A percentile compares a stretch with the other conserved stretches of the same genome.
Evolutionary conservation across 306 rosid genomes (phyloP).

Genomic region (Senna tora): DNA sequence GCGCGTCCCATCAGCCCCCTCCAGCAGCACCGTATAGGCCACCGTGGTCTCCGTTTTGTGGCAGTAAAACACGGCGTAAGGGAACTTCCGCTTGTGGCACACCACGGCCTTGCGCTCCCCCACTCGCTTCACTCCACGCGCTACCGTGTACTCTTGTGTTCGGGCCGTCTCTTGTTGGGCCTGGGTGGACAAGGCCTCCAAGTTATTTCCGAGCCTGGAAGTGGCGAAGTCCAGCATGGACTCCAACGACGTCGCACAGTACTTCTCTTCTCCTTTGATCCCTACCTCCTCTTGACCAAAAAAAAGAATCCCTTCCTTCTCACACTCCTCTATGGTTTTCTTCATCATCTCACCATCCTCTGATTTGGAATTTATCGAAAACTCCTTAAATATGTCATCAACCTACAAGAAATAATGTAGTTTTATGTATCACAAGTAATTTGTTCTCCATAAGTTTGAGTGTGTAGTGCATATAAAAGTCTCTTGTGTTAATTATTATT

Average conservation of each 20-base stretch:
- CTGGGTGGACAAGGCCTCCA: conserved; percentile 63
- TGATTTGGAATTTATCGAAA: conserved; percentile 52
- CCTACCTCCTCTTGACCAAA: too few species aligned
- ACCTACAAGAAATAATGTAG: conserved; percentile 31
- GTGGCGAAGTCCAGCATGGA: conserved; percentile 81
- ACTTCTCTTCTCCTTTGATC: conserved; percentile 65
- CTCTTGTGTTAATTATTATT: too few species aligned
- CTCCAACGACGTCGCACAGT: conserved; percentile 85
- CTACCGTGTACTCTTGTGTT: conserved; percentile 51
- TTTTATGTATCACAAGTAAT: too few species aligned
- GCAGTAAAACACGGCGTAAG: conserved; percentile 79
- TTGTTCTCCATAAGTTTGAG: too few species aligned
- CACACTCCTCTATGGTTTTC: conserved; percentile 64
- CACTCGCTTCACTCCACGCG: conserved; percentile 48
- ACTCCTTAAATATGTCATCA: conserved; percentile 37
- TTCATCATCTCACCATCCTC: conserved; percentile 49
- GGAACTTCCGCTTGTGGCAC: conserved; percentile 74
- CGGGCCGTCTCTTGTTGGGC: conserved; percentile 44
- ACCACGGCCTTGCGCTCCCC: conserved; percentile 51
- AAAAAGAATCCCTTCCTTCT: too few species aligned
- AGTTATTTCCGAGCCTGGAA: conserved; percentile 63
- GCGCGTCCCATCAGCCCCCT: conserved; percentile 54
- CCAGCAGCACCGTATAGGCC: conserved; percentile 58
- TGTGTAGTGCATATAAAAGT: too few species aligned
- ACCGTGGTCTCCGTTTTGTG: conserved; percentile 52